These are phyloP conservation scores for Ceratobasidium sp. DNA, from an alignment of 1,284 basidiomycete species.

Conservation along the genomic window DNA sequence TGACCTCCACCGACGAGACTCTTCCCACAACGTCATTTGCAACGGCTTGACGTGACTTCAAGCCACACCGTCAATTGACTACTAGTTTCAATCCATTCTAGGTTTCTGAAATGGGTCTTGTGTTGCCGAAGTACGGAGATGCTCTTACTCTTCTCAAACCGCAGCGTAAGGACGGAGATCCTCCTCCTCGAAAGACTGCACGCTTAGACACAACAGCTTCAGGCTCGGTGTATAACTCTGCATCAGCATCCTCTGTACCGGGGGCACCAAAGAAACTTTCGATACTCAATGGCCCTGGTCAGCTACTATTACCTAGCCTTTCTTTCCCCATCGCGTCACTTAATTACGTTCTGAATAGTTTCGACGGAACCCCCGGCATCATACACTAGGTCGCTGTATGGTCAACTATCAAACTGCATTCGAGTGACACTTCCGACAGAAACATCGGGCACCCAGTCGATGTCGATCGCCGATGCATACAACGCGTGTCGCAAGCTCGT, in stretches of 20 bases:
- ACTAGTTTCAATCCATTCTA: neutral
- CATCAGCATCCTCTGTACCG: conserved; percentile 67
- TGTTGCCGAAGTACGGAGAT: conserved; percentile 31
- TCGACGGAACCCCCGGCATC: conserved; percentile 38
- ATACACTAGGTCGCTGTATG: conserved; percentile 40
- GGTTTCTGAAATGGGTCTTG: conserved; percentile 6
- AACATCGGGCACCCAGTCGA: conserved; percentile 53
- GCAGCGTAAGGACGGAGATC: conserved; percentile 42
- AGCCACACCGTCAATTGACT: neutral
- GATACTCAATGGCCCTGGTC: conserved; percentile 11
- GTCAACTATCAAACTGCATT: conserved; percentile 54
- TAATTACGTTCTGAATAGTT: conserved; percentile 52
- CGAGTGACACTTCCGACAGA: conserved; percentile 58
- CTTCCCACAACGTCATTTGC: too few relatives aligned
- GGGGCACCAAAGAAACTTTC: conserved; percentile 37
- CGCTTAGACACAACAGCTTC: conserved; percentile 59
- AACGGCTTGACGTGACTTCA: too few relatives aligned
- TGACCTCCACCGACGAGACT: too few relatives aligned
- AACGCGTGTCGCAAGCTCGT: conserved; percentile 66
- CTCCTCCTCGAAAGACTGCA: conserved; percentile 72
- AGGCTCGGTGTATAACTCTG: conserved; percentile 60
- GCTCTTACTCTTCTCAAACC: conserved; percentile 41
- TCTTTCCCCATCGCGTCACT: conserved; percentile 49
- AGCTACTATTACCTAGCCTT: conserved; percentile 47
- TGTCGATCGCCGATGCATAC: conserved; percentile 65